Evolutionary conservation across 2,329 filamentous ascomycete genomes (phyloP).

Genomic region (Chrysosporium keratinophilum): DNA sequence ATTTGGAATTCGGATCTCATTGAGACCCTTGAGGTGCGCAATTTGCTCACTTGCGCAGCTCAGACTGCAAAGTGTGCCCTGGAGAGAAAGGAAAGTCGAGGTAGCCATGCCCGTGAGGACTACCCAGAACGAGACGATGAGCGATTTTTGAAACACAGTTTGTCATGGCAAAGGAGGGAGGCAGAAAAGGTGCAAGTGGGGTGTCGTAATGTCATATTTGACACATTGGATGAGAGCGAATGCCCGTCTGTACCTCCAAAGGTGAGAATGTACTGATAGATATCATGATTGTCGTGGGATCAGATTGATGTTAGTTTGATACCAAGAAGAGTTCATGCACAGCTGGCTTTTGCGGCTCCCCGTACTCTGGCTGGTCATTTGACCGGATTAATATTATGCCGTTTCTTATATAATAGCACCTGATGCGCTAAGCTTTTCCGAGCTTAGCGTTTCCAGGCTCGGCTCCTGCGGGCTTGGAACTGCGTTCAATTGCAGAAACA

Average conservation of each 20-base stretch:
- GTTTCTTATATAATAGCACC: too few species aligned
- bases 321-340: background rate
- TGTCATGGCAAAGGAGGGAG: conserved; percentile 38
- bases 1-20: conserved; percentile 95
- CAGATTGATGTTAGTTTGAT: background rate
- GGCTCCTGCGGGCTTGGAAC: background rate
- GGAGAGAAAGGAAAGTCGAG: conserved; percentile 77
- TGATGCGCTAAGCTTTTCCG: too few species aligned
- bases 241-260: conserved; percentile 30
- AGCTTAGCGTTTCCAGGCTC: background rate
- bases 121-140: conserved; percentile 71
- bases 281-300: background rate
- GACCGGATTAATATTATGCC: too few species aligned
- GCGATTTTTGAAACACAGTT: conserved; percentile 38
- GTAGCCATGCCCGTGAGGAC: conserved; percentile 78
- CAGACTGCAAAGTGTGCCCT: conserved; percentile 76
- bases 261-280: conserved; percentile 28
- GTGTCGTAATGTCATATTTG: conserved; percentile 33
- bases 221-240: conserved; percentile 37
- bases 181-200: conserved; percentile 33
- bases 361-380: too few species aligned
- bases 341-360: too few species aligned
- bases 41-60: conserved; percentile 71
- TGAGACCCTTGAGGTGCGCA: conserved; percentile 79
- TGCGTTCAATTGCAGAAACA: background rate